Evolutionary conservation across 2,329 filamentous ascomycete genomes (phyloP).

Genomic region (Aspergillus phoenicis): DNA sequence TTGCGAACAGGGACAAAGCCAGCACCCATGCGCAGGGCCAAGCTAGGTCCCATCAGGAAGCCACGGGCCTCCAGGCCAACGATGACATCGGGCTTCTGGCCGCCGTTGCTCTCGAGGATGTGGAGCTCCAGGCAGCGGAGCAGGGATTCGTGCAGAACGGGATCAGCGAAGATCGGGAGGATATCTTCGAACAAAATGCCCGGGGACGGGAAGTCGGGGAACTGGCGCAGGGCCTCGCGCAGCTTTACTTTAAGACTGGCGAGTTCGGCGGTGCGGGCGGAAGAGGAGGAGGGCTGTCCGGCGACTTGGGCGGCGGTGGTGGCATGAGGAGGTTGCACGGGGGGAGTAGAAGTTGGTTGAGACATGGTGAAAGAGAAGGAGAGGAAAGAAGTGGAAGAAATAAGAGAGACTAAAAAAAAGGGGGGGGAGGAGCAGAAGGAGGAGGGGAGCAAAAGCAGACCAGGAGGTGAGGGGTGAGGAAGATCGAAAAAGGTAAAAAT

Average conservation of each 20-base stretch:
- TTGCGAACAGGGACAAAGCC: conserved; percentile 93
- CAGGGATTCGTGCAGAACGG: conserved; percentile 71
- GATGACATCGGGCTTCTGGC: conserved; percentile 77
- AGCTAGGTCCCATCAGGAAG: conserved; percentile 89
- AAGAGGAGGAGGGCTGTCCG: conserved; percentile 49
- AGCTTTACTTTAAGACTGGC: conserved; percentile 67
- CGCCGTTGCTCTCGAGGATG: conserved; percentile 64
- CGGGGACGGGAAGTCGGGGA: conserved; percentile 85
- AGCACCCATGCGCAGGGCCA: conserved; percentile 80
- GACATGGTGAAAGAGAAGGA: conserved; percentile 41
- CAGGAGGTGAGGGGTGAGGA: conserved; percentile 21
- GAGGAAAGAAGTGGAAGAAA: conserved; percentile 18
- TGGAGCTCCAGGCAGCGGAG: conserved; percentile 84
- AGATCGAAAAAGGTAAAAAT: conserved; percentile 23
- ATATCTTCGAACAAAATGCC: conserved; percentile 98
- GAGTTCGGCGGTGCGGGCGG: conserved; percentile 57
- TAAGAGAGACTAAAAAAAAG: conserved; percentile 21
- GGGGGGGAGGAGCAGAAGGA: background rate
- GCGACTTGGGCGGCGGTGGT: conserved; percentile 44
- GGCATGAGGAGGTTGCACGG: conserved; percentile 39
- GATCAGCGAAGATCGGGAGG: conserved; percentile 88
- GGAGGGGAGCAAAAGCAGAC: conserved; percentile 19
- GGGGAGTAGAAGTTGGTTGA: conserved; percentile 32
- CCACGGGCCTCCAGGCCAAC: conserved; percentile 92
- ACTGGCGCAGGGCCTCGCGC: conserved; percentile 75